Percentiles rank a stretch among this genome's conserved stretches.
phyloP scores from a whole-genome alignment of 2,329 filamentous ascomycete species.

The Cordyceps sp. region DNA sequence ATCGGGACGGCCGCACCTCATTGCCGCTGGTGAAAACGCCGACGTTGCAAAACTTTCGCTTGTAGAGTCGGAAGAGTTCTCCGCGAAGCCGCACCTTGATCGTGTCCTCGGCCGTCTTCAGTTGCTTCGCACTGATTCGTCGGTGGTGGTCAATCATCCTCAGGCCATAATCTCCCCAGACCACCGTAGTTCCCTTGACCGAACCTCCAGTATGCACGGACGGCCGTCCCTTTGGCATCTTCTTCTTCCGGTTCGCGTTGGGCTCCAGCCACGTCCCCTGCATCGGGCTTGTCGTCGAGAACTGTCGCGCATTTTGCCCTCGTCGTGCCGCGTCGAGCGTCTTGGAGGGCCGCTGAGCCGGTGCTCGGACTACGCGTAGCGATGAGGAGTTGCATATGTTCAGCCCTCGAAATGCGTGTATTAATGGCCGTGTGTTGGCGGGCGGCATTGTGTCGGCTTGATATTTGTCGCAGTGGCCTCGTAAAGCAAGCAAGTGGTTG shows the following conservation, averaged over 20 bases:
- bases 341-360: constrained; percentile 12
- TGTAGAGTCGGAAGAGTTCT: constrained; percentile 84
- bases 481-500: constrained; percentile 7
- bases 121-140: constrained; percentile 68
- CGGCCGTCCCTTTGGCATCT: constrained; percentile 82
- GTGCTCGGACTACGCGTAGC: constrained; percentile 20
- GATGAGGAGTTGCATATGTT: constrained; percentile 24
- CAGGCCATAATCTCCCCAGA: constrained; percentile 92
- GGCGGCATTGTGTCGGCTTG: constrained; percentile 27
- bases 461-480: constrained; percentile 3
- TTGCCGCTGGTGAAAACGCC: constrained; percentile 94
- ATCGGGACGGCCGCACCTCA: constrained; percentile 35
- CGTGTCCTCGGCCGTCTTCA: constrained; percentile 85
- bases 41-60: constrained; percentile 78
- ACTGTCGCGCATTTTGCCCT: constrained; percentile 40
- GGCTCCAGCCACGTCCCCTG: constrained; percentile 70
- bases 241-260: constrained; percentile 56
- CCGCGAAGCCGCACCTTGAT: constrained; percentile 80
- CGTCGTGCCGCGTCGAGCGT: constrained; percentile 14
- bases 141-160: constrained; percentile 90
- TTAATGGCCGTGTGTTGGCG: constrained; percentile 24
- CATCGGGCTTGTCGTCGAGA: constrained; percentile 50
- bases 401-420: constrained; percentile 33
- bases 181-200: constrained; percentile 79
- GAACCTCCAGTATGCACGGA: constrained; percentile 84